Base-by-base conservation (phyloP, 768 basidiomycete genomes). In the Hemileccinum rubropunctum region DNA sequence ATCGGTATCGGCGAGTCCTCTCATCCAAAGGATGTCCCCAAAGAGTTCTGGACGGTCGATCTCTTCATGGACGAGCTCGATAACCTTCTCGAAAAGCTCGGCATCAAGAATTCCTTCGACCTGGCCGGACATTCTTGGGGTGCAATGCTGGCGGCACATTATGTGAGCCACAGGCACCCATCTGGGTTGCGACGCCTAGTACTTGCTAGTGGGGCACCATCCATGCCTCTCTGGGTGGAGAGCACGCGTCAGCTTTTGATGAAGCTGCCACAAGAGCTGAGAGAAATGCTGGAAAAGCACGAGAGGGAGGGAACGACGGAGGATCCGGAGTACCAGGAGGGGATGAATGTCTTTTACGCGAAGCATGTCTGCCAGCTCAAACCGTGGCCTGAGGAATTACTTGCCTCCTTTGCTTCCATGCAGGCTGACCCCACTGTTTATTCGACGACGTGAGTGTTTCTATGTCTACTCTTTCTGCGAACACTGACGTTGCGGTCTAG, bases 51-150 rank as follows among this genome's bases (percentile, higher is more conserved):
- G 77, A 74, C 72, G 6, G 56, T 73, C 18, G 71, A 76, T 7
- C 72, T 83, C 3, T 83, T 80, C 66, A 59, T 78, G 46, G 75
- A 75, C 36, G 78, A 84, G 66, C 75, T 84, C 30, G 70, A 71
- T 23, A 81, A 79, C 45, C 54, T 83, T 9, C 45, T 82, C 20
- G 39, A 55, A 4, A 54, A 76, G 18, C 65, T 83, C 17, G 70
- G 64, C 0, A 72, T 82, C 50, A 37, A 59, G 9, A 56, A 61
- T 6, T 53, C 59, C n/a, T 82, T 73, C 58, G 70, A 75, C 53
- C 58, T 83, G 2, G 53, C 74, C 1, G 82, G 82, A 0, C 81
- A 83, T 42, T 81, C 78, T 5, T 81, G 81, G 81, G 82, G 82
- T 12, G 80, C 75, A 1, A 79, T 79, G 65, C 67, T 83, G 9